Base-by-base conservation (phyloP, 306 rosid species). In the Prunus kanzakura region DNA sequence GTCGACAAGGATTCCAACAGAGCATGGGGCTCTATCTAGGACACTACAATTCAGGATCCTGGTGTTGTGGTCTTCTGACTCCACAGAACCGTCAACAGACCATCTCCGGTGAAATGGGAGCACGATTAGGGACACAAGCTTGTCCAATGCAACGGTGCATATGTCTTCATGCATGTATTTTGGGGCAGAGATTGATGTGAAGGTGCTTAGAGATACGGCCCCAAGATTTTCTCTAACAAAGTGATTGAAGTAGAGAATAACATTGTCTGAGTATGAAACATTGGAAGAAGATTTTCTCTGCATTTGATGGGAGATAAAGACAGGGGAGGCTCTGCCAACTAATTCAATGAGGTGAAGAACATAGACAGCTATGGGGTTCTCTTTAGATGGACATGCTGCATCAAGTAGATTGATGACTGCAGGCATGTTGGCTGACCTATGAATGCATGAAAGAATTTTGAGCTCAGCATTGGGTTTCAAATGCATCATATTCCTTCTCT, bases 51-150 rank as follows among this genome's bases (percentile, higher is more conserved):
- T 89, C 8, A 89, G 32, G 9, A 74, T 19, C 69, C 87, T 81
- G 16, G 78, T 51, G 47, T 67, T 69, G 30, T 70, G 81, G 56
- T 89, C 91, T 2, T 87, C 82, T 0, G 76, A 81, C 63, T 83
- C 85, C 0, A 89, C 11, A 4, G 32, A 43, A 12, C 91, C 91
- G 3, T 83, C 89, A 2, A 5, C 11, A 1, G 83, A 47, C 91
- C 91, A 87, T 73, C 71, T 83, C 32, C 76, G 73, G 64, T 89
- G 89, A 35, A 89, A 89, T 0, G 91, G 93, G 15, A 89, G 91
- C 18, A 89, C 11, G 3, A 89, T 78, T 0, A 87, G 55, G 30
- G 87, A 83, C 4, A 88, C 66, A 14, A 47, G 80, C 25, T 81
- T 87, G 76, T 89, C 88, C 67, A 89, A 71, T 1, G 91, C 93